These are phyloP conservation scores for Dalbergia cultrata DNA, from an alignment of 306 rosid genomes.

Conservation along the genomic window DNA sequence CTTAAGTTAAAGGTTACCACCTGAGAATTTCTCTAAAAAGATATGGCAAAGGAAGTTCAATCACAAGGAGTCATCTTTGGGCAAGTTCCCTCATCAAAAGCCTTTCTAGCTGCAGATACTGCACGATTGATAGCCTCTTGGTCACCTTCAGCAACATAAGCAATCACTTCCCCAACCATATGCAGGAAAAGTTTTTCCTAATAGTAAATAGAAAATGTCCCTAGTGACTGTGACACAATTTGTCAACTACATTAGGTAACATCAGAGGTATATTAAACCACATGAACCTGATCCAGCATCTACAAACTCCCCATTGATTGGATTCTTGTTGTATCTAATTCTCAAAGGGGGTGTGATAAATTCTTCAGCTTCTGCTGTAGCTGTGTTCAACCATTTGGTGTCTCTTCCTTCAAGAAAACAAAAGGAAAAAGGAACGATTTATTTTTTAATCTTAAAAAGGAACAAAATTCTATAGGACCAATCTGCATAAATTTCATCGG, in stretches of 20 bases:
- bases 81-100: slow-evolving; percentile 86
- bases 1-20: too few species aligned
- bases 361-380: slow-evolving; percentile 56
- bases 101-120: slow-evolving; percentile 73
- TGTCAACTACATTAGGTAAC: background rate
- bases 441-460: background rate
- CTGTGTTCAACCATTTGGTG: slow-evolving; percentile 50
- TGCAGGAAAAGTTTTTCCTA: slow-evolving; percentile 74
- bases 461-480: background rate
- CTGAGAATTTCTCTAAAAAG: background rate
- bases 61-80: slow-evolving; percentile 75
- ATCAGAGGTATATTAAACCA: background rate
- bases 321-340: slow-evolving; percentile 57
- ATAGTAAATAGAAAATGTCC: slow-evolving; percentile 1
- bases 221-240: background rate
- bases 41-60: background rate
- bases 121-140: slow-evolving; percentile 67
- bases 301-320: slow-evolving; percentile 71
- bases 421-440: background rate
- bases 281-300: slow-evolving; percentile 71
- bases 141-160: slow-evolving; percentile 74
- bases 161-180: slow-evolving; percentile 71
- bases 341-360: slow-evolving; percentile 64
- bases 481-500: background rate
- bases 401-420: background rate